Evolutionary conservation across 2,329 filamentous ascomycete species (phyloP), one percentile per base, ranked within the genome.

Genomic region (Penicillium expansum): DNA sequence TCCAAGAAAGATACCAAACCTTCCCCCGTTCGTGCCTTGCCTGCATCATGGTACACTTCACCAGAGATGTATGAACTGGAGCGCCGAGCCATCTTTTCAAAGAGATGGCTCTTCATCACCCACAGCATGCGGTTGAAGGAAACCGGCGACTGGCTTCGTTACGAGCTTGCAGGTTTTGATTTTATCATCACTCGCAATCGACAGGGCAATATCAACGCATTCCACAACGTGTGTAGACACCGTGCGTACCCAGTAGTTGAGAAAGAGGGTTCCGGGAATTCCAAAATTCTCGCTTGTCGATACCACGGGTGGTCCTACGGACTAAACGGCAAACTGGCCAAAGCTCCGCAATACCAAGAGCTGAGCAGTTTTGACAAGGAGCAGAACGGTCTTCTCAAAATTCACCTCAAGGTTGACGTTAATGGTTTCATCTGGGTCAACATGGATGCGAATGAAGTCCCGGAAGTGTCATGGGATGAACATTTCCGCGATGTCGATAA

Each of bases 221-320:
- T 66, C 49, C 63, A 66, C 55, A 65, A 66, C 37, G 61, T 66
- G 5, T 66, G 63, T 52, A 49, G 62, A 45, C 63, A 65, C 27
- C 63, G 63, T 8, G 62, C 63, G 7, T 66, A 66, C 20, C 63
- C 63, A 4, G 63, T 66, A 1, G 59, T 66, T 20, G 63, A 66
- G 44, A 62, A 63, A 27, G 57, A 66, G 29, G 61, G 57, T 10
- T 61, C 55, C 5, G 63, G 63, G 27, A 63, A 66, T 38, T 45
- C 57, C n/a, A 61, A 63, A 29, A 66, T 65, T 9, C 38, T 66
- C 22, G 49, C 63, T 6, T 66, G 63, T 27, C 59, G 62, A 5
- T 66, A 65, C 30, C 62, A 66, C 18, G 64, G 64, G 35, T 65
- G 62, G 62, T 66, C 64, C 7, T 66, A 66, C 18, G 64, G 64